Conservation (phyloP, 2,329 filamentous ascomycete species). For the Fusarium sp. region DNA sequence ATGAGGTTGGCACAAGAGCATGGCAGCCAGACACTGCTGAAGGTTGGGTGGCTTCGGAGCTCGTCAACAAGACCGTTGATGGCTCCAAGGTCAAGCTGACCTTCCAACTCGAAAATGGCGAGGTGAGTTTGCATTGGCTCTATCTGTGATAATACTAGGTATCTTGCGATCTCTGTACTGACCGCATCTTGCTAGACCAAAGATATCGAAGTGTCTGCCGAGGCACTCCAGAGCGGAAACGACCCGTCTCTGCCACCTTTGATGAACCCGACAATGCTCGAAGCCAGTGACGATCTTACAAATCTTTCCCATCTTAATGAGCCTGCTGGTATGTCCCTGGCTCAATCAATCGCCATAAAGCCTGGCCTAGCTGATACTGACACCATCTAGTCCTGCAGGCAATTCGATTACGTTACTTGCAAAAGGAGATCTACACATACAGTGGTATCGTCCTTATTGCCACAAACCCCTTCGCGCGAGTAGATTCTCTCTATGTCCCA, state of each 20-base stretch:
- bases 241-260: constrained; percentile 86
- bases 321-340: constrained; percentile 78
- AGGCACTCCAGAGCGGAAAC: constrained; percentile 80
- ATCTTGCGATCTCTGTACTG: constrained; percentile 16
- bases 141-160: neutral
- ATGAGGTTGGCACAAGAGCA: constrained; percentile 95
- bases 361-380: constrained; percentile 40
- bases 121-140: constrained; percentile 66
- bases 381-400: constrained; percentile 84
- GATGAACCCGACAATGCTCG: constrained; percentile 98
- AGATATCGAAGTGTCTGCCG: constrained; percentile 79
- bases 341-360: neutral
- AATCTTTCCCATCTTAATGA: constrained; percentile 98
- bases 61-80: constrained; percentile 84
- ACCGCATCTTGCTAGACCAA: constrained; percentile 66
- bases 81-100: constrained; percentile 89
- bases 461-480: constrained; percentile 96
- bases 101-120: constrained; percentile 92
- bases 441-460: constrained; percentile 98
- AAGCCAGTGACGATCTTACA: constrained; percentile 97
- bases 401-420: constrained; percentile 94
- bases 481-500: constrained; percentile 97
- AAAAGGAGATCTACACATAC: constrained; percentile 99
- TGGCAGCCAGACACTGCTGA: constrained; percentile 98
- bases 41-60: constrained; percentile 97